A percentile compares a stretch with the other conserved stretches of the same genome.
Conservation (phyloP, 768 basidiomycete species). For the Amanita rubescens region DNA sequence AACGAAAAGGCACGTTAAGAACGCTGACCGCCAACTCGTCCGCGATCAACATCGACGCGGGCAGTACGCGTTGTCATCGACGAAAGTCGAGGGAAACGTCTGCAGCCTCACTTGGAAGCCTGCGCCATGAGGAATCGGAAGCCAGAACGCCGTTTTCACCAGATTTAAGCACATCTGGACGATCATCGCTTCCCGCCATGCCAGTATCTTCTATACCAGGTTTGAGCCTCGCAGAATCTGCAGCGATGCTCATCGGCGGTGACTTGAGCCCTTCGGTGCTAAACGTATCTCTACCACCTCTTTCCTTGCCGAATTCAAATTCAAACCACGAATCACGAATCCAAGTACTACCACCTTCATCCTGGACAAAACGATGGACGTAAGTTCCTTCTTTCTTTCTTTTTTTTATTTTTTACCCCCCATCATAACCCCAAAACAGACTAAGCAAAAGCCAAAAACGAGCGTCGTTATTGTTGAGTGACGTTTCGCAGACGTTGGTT, state of each 20-base stretch:
- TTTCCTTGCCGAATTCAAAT: neutral
- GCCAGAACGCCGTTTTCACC: neutral
- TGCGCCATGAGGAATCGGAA: neutral
- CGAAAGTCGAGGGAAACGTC: conserved; percentile 7
- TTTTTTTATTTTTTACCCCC: too few relatives aligned
- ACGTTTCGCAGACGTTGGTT: conserved; percentile 7
- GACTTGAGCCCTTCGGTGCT: neutral
- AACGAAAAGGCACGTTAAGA: neutral
- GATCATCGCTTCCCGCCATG: too few relatives aligned
- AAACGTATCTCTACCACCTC: too few relatives aligned
- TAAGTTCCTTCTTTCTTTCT: conserved; percentile 29
- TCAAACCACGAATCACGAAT: too few relatives aligned
- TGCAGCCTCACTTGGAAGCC: neutral
- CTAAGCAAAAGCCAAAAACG: conserved; percentile 56
- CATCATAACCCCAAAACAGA: too few relatives aligned
- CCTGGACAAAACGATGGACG: conserved; percentile 13
- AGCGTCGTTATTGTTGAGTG: conserved; percentile 1
- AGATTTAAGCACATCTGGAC: too few relatives aligned
- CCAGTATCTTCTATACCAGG: too few relatives aligned
- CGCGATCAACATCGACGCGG: conserved; percentile 5
- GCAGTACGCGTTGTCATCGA: conserved; percentile 3
- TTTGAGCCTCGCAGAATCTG: too few relatives aligned
- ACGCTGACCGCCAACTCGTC: conserved; percentile 9
- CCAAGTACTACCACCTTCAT: neutral
- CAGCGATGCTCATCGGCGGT: neutral